These are phyloP conservation scores for Pistacia vera DNA, from an alignment of 345 rosid species.

Conservation along the genomic window DNA sequence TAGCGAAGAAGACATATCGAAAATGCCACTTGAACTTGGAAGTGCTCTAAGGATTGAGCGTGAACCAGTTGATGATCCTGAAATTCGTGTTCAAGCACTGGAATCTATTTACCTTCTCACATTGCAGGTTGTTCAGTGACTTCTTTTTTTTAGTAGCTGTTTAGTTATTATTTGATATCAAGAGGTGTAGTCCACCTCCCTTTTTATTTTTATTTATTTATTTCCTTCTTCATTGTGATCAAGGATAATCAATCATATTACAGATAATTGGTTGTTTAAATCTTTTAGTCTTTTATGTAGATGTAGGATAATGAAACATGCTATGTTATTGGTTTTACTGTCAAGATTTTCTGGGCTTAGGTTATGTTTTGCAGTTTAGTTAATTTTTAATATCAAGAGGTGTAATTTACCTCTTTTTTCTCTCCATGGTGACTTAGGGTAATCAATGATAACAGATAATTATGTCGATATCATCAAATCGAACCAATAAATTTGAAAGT, in stretches of 20 bases:
- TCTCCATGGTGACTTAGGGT: not conserved
- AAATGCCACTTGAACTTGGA: conserved; percentile 91
- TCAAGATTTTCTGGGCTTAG: too few relatives aligned
- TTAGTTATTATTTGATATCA: too few relatives aligned
- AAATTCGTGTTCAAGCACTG: conserved; percentile 73
- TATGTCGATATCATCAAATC: too few relatives aligned
- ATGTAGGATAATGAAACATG: not conserved
- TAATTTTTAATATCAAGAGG: too few relatives aligned
- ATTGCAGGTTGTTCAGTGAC: conserved; percentile 52
- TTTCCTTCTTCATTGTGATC: not conserved
- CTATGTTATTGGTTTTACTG: not conserved
- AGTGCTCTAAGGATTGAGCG: conserved; percentile 89
- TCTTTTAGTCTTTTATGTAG: too few relatives aligned
- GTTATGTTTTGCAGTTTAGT: too few relatives aligned
- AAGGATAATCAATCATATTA: not conserved
- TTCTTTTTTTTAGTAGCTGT: not conserved
- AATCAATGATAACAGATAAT: not conserved
- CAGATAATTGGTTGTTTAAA: not conserved
- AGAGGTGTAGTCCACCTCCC: not conserved
- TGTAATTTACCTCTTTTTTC: too few relatives aligned
- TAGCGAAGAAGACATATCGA: conserved; percentile 60
- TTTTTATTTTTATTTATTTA: too few relatives aligned
- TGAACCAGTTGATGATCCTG: conserved; percentile 79
- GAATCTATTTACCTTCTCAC: conserved; percentile 86
- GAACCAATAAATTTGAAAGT: too few relatives aligned